Percentiles rank a stretch among this genome's conserved stretches.
Conservation (phyloP, 2,329 filamentous ascomycete genomes). For the Trichocomaceae sp. region DNA sequence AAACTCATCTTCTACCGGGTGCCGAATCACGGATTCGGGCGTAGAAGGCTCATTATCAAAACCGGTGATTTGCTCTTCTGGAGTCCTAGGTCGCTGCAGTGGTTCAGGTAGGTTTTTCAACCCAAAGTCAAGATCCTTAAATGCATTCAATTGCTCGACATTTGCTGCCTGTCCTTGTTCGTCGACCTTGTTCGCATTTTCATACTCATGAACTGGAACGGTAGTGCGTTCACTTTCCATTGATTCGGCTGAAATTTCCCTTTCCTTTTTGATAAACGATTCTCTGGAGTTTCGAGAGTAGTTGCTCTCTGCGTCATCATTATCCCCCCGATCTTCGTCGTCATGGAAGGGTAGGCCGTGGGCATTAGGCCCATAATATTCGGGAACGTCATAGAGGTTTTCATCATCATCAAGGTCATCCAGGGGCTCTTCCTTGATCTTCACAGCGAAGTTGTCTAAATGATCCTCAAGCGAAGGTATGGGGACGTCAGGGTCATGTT, state of each 20-base stretch:
- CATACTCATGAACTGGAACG: slow-evolving; percentile 19
- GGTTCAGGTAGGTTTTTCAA: slow-evolving; percentile 27
- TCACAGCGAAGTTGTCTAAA: slow-evolving; percentile 53
- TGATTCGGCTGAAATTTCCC: slow-evolving; percentile 21
- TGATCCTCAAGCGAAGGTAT: slow-evolving; percentile 70
- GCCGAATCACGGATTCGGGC: slow-evolving; percentile 84
- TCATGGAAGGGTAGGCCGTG: slow-evolving; percentile 42
- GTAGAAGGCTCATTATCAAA: slow-evolving; percentile 58
- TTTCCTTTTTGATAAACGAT: slow-evolving; percentile 18
- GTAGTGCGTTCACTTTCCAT: slow-evolving; percentile 28
- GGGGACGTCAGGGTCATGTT: slow-evolving; percentile 79
- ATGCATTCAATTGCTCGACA: slow-evolving; percentile 14
- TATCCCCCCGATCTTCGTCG: slow-evolving; percentile 32
- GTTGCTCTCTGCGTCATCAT: slow-evolving; percentile 52
- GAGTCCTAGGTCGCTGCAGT: slow-evolving; percentile 36
- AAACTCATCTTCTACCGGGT: slow-evolving; percentile 52
- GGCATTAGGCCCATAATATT: slow-evolving; percentile 38
- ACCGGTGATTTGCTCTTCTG: slow-evolving; percentile 54
- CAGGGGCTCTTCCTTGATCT: slow-evolving; percentile 59
- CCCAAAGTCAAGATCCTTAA: slow-evolving; percentile 45
- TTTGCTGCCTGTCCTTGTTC: not conserved
- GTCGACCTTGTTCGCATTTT: slow-evolving; percentile 34
- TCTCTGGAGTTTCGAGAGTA: slow-evolving; percentile 45
- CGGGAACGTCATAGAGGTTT: slow-evolving; percentile 60
- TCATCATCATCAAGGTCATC: slow-evolving; percentile 56